These are phyloP conservation scores for Chaetomium sp. DNA, from an alignment of 2,329 filamentous ascomycete species.

Conservation along the genomic window DNA sequence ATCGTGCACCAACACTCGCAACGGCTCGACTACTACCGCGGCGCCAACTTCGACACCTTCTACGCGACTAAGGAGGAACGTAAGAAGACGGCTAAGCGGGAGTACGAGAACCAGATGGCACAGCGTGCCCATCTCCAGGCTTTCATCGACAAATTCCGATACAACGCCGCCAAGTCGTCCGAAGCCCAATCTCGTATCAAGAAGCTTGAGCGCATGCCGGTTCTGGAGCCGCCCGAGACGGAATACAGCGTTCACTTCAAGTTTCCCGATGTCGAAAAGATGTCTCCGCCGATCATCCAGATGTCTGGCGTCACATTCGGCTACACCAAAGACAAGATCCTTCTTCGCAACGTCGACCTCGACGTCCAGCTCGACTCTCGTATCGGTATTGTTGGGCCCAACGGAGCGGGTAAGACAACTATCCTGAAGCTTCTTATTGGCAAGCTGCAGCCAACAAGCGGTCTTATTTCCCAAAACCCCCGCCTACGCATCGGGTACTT, in stretches of 20 bases:
- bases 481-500: conserved; percentile 92
- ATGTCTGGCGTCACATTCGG: conserved; percentile 92
- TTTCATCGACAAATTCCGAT: conserved; percentile 99
- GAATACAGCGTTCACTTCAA: conserved; percentile 96
- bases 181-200: conserved; percentile 99
- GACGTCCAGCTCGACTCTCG: conserved; percentile 97
- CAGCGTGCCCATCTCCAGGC: conserved; percentile 88
- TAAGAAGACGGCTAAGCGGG: conserved; percentile 90
- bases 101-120: conserved; percentile 98
- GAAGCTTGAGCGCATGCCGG: conserved; percentile 94
- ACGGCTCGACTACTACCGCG: conserved; percentile 95
- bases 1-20: conserved; percentile 98
- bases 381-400: conserved; percentile 98
- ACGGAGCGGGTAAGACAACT: conserved; percentile 97
- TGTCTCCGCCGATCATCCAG: conserved; percentile 95
- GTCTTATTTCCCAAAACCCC: conserved; percentile 81
- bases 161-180: conserved; percentile 97
- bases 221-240: conserved; percentile 81
- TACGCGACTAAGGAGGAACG: conserved; percentile 97
- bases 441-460: conserved; percentile 67
- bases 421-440: conserved; percentile 96
- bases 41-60: conserved; percentile 94
- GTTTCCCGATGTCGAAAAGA: conserved; percentile 95
- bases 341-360: conserved; percentile 82
- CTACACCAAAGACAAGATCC: conserved; percentile 70